Evolutionary conservation across 192 early-diverging fungal species (phyloP), one percentile per base, ranked within the genome.

Genomic region (Gryganskiella cystojenkinii): DNA sequence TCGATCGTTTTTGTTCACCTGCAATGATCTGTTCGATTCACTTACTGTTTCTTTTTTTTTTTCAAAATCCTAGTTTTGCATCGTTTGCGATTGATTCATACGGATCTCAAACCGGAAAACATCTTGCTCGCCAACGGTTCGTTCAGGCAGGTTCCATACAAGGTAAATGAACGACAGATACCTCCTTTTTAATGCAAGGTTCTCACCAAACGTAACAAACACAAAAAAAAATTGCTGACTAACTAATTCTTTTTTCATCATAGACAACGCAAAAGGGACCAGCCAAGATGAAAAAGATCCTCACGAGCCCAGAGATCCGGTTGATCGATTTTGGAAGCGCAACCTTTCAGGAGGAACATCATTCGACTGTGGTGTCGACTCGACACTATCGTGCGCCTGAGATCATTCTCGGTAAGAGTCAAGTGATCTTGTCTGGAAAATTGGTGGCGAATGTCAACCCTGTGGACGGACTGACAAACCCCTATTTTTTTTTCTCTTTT

Each of bases 271-370:
- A 83, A 63, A 83, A 67, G 79, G 80, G 80, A 35, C 70, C 72
- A 33, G 80, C 57, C 22, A 88, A 86, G 60, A 64, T 81, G 56
- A 87, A 87, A 31, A 87, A 86, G 64, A 83, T 92, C 64, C 87
- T 98, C 43, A 55, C 81, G 53, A 80, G 82, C 54, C 92, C 95
- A 1, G 84, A 91, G 25, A 94, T 99, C 61, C 84, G 91, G 19
- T 81, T 99, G 42, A 99, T 99, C 65, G 97, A 99, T 82, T 99
- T 99, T 86, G 97, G 97, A 54, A 92, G 90, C 50, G 95, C 97
- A 13, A 96, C 95, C 20, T 96, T 95, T 82, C 89, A 98, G 69
- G 86, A 93, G 54, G 96, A 97, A 64, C 95, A 95, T 80, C 95
- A 99, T 82, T 92, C 91, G 55, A 85, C 90, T 14, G 92, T 99